phyloP scores from a whole-genome alignment of 2,329 filamentous ascomycete species.

The Apiospora sp. region DNA sequence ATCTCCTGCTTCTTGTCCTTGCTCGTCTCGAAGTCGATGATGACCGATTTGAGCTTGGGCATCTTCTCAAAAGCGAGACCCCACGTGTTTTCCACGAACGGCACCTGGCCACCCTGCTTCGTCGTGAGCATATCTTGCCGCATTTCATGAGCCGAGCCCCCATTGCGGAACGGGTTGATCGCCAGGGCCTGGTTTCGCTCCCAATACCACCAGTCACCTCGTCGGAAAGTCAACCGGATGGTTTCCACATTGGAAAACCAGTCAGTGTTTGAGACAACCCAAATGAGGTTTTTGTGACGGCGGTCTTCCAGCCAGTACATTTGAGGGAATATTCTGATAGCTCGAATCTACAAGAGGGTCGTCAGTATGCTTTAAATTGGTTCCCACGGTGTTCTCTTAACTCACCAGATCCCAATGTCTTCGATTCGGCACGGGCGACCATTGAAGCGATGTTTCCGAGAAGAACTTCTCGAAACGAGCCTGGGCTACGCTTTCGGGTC shows the following conservation, averaged over 20 bases:
- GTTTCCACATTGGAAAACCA: conserved; percentile 36
- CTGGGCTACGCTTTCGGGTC: conserved; percentile 23
- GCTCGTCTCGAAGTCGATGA: conserved; percentile 37
- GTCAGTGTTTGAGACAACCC: conserved; percentile 19
- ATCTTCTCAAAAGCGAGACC: conserved; percentile 33
- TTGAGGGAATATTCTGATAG: conserved; percentile 32
- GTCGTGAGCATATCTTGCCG: conserved; percentile 29
- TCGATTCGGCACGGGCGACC: conserved; percentile 23
- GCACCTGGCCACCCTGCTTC: conserved; percentile 25
- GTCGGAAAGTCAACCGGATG: conserved; percentile 44
- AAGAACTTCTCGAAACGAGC: conserved; percentile 35
- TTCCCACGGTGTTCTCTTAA: background rate
- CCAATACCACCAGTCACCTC: conserved; percentile 47
- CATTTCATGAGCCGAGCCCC: conserved; percentile 27
- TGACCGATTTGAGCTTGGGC: conserved; percentile 32
- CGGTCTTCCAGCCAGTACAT: conserved; percentile 38
- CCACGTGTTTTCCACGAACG: conserved; percentile 31
- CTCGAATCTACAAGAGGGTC: conserved; percentile 14
- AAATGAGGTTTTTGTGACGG: conserved; percentile 23
- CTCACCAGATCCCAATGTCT: conserved; percentile 30
- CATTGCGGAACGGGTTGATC: conserved; percentile 37
- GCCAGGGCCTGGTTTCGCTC: conserved; percentile 38
- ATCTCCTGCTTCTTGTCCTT: conserved; percentile 31
- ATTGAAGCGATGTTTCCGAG: conserved; percentile 30
- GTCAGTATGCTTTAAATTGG: background rate